Evolutionary conservation across 306 rosid species (phyloP), one percentile per base, ranked within the genome.

Genomic region (Medicago lupulina): DNA sequence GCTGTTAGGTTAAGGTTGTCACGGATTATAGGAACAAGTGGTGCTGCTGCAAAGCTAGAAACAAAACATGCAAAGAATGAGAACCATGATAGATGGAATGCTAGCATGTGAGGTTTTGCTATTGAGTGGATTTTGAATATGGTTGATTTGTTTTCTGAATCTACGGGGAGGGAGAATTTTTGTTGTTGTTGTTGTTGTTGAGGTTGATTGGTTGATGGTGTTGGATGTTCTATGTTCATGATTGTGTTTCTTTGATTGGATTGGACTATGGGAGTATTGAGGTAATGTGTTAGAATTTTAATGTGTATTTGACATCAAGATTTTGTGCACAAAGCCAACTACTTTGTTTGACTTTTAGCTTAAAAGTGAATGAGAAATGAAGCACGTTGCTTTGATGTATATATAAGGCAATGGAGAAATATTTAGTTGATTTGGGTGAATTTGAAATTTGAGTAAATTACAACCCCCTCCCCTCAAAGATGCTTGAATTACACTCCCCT

Each of bases 1-100:
- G 96, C 89, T 9, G 97, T 90, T 54, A 94, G 89, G 64, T 91
- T 84, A 65, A 94, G 98, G 86, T 90, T 86, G 84, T 94, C 98
- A 0, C 97, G 89, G 19, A 94, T 91, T 31, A 94, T 60, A 2
- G 97, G 98, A 2, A 94, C 34, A 1, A 94, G 93, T 4, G 98
- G 98, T 6, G 97, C 86, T 0, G 88, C 93, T 0, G 97, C 98
- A 41, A 91, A 94, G 74, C 85, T 85, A 5, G 97, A 94, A 9
- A 94, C 89, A 39, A 94, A 94, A 41, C 98, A 90, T 4, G 91
- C 7, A 31, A 92, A 87, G 91, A 92, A 95, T 8, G 97, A 89
- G 58, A 90, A 8, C 98, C 97, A 94, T 0, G 98, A 92, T 2
- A 88, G 83, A 62, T 94, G 98, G 17, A 94, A 94, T 2, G 98